Percentiles rank a stretch among this genome's conserved stretches.
phyloP scores from a whole-genome alignment of 352 stramenopile genomes.

The Phytophthora tubulina region DNA sequence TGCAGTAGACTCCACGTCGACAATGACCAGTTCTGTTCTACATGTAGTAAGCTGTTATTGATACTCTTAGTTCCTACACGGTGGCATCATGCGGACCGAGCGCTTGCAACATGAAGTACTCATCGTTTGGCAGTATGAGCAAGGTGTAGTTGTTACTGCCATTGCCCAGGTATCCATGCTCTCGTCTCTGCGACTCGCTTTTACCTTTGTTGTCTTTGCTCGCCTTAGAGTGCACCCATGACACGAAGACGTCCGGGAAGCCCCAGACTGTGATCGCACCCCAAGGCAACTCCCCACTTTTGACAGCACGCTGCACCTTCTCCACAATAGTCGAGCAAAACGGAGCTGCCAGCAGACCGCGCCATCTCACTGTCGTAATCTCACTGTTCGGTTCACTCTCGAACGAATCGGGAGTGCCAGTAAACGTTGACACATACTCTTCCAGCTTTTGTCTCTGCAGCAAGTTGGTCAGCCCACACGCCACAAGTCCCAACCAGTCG shows the following conservation, averaged over 20 bases:
- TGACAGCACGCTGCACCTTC: constrained; percentile 58
- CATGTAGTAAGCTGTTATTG: constrained; percentile 6
- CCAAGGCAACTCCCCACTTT: constrained; percentile 64
- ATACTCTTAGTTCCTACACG: constrained; percentile 39
- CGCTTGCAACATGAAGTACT: constrained; percentile 80
- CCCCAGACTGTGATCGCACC: constrained; percentile 83
- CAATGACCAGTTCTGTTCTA: not conserved
- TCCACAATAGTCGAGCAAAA: constrained; percentile 70
- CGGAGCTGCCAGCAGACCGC: constrained; percentile 67
- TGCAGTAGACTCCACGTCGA: not conserved
- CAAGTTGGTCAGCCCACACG: constrained; percentile 65
- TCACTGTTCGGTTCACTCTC: constrained; percentile 45
- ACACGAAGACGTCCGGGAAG: constrained; percentile 77
- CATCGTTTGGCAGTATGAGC: constrained; percentile 69
- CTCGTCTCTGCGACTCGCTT: constrained; percentile 40
- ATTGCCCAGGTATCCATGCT: constrained; percentile 82
- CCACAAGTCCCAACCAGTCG: constrained; percentile 83
- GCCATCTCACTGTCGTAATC: constrained; percentile 73
- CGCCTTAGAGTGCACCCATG: constrained; percentile 63
- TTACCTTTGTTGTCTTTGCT: constrained; percentile 37
- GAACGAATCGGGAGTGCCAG: constrained; percentile 51
- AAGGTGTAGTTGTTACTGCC: constrained; percentile 85
- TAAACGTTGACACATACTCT: constrained; percentile 86
- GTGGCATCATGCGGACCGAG: constrained; percentile 76
- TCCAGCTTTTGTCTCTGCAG: constrained; percentile 63